Conservation (phyloP, 768 basidiomycete species). For the Leccinellum luteum region DNA sequence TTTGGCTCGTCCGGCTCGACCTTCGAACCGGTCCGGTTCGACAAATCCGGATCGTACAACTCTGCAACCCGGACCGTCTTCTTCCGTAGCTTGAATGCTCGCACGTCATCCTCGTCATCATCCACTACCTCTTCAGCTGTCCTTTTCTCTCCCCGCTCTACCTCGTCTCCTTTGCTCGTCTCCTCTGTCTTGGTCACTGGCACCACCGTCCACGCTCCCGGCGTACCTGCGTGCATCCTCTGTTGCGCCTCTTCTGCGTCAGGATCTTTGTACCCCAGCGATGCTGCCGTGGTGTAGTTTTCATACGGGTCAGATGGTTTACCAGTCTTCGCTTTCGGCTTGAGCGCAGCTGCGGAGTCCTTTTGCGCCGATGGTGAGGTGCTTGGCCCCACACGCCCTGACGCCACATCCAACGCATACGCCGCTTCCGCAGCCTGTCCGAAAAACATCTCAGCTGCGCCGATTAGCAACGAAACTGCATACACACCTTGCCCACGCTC, state of each 20-base stretch:
- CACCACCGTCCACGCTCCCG: conserved; percentile 77
- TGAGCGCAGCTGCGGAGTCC: conserved; percentile 24
- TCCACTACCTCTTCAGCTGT: conserved; percentile 43
- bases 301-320: conserved; percentile 67
- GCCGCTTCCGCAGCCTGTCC: conserved; percentile 75
- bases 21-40: conserved; percentile 12
- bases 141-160: conserved; percentile 34
- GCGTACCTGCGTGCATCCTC: conserved; percentile 62
- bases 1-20: conserved; percentile 20
- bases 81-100: conserved; percentile 66
- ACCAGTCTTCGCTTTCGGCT: conserved; percentile 39
- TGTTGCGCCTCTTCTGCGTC: conserved; percentile 69
- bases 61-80: conserved; percentile 64
- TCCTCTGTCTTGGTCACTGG: conserved; percentile 33
- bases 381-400: conserved; percentile 47
- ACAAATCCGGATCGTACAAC: conserved; percentile 64
- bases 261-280: conserved; percentile 77
- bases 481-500: conserved; percentile 70
- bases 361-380: conserved; percentile 12
- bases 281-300: conserved; percentile 87
- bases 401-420: conserved; percentile 73
- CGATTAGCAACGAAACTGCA: not conserved
- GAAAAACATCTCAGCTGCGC: not conserved
- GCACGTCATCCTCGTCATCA: conserved; percentile 48
- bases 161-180: not conserved